Base-by-base conservation (phyloP, 2,329 filamentous ascomycete species). In the Curvularia lunata region DNA sequence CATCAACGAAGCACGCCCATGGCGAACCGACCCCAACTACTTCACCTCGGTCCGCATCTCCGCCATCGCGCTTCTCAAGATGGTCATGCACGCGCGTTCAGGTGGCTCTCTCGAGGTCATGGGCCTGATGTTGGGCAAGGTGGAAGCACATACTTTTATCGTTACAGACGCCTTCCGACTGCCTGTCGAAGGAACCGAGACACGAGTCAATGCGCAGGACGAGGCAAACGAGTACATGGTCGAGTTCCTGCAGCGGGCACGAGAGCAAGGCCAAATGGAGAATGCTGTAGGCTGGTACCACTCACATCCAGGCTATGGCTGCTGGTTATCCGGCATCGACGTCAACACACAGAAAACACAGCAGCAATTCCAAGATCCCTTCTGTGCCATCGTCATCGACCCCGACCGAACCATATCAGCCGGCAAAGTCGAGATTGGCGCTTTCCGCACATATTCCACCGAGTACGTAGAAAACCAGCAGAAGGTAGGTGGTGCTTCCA, bases 251-350 rank as follows among this genome's bases (percentile, higher is more conserved):
- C 83, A 89, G 67, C 82, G 88, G 3, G 90, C 89, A 67, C 85
- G 94, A 58, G 88, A 93, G 64, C 75, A 91, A 81, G 85, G 92
- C 75, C 82, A 93, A 54, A 82, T 89, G 75, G 95, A 99, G 79
- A 98, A 99, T 75, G 91, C 91, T 0, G 90, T 99, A 16, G 95
- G 95, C 18, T 99, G 95, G 95, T 99, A 99, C 78, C 95, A 99
- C 79, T 94, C 89, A 67, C 95, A 99, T 75, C 95, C 95, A 0
- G 95, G 95, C 25, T 99, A 99, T 76, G 95, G 95, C 43, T 99
- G 95, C 83, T 99, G 95, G 95, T 85, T 99, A 25, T 93, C 89
- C 37, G 95, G 95, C 56, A 98, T 99, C 77, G 95, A 99, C 75
- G 95, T 99, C 51, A 84, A 84, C 53, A 99, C 95, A 2, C 90